Conservation (phyloP, 495 filamentous ascomycete species). For the Hypoxylon fuscum region DNA sequence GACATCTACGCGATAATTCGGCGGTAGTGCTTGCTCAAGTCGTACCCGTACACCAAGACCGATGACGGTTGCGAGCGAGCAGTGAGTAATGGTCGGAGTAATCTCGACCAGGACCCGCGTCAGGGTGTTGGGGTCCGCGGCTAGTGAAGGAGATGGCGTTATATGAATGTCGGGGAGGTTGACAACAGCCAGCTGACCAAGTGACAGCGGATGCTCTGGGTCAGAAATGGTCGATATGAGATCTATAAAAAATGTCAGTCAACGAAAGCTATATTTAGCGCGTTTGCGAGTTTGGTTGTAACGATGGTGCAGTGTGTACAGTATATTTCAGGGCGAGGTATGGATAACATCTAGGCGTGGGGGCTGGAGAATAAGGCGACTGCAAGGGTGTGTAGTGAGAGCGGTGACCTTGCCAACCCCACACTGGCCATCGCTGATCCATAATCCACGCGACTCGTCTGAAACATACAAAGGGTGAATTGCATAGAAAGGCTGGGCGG, state of each 20-base stretch:
- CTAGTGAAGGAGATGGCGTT: slow-evolving; percentile 65
- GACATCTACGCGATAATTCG: slow-evolving; percentile 92
- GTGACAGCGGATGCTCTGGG: slow-evolving; percentile 92
- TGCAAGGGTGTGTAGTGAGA: slow-evolving; percentile 11
- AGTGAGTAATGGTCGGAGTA: slow-evolving; percentile 98
- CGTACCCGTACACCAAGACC: slow-evolving; percentile 92
- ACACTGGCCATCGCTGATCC: slow-evolving; percentile 9
- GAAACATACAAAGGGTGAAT: not conserved
- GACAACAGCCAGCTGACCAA: slow-evolving; percentile 92
- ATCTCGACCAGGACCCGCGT: slow-evolving; percentile 72
- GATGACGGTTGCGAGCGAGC: slow-evolving; percentile 94
- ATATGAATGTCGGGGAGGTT: slow-evolving; percentile 92
- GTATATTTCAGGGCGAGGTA: slow-evolving; percentile 7
- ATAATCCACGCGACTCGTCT: not conserved
- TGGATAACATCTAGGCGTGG: slow-evolving; percentile 24
- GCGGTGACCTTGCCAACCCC: slow-evolving; percentile 10
- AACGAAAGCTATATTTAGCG: slow-evolving; percentile 26
- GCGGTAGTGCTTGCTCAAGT: slow-evolving; percentile 87
- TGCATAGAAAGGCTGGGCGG: not conserved
- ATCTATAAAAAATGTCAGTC: slow-evolving; percentile 67
- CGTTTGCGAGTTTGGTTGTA: not conserved
- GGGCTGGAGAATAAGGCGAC: slow-evolving; percentile 13
- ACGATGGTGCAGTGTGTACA: slow-evolving; percentile 6
- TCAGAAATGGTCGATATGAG: slow-evolving; percentile 93
- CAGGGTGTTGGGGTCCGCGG: slow-evolving; percentile 58